Evolutionary conservation across 331 rosid species (phyloP).

Genomic region (Prunus yedoensis): DNA sequence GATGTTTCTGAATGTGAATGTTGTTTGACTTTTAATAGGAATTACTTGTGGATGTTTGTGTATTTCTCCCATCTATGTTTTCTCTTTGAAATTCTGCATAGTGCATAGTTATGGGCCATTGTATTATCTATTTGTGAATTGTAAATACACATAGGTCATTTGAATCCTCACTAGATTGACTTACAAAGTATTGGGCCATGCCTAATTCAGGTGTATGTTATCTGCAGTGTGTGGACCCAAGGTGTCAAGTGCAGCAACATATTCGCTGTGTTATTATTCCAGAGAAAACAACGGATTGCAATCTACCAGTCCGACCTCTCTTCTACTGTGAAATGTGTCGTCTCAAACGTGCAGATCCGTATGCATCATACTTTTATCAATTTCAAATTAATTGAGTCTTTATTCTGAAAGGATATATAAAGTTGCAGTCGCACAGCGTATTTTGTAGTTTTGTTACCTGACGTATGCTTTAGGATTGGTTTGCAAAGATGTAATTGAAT

Average conservation of each 20-base stretch:
- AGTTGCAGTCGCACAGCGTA: neutral
- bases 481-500: neutral
- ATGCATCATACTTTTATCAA: constrained; percentile 29
- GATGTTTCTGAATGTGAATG: neutral
- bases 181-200: neutral
- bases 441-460: neutral
- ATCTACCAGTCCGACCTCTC: constrained; percentile 54
- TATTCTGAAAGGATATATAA: neutral
- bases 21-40: neutral
- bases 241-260: constrained; percentile 87
- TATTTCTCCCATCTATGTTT: neutral
- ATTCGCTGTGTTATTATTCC: constrained; percentile 74
- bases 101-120: neutral
- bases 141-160: neutral
- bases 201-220: constrained; percentile 18
- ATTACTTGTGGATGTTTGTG: neutral
- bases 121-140: neutral
- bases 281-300: constrained; percentile 67
- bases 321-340: constrained; percentile 92
- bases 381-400: constrained; percentile 1
- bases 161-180: neutral
- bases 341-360: constrained; percentile 94
- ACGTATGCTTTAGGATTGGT: neutral
- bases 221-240: constrained; percentile 85
- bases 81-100: neutral